Conservation (phyloP, 2,329 filamentous ascomycete species). For the Botrytis porri region DNA sequence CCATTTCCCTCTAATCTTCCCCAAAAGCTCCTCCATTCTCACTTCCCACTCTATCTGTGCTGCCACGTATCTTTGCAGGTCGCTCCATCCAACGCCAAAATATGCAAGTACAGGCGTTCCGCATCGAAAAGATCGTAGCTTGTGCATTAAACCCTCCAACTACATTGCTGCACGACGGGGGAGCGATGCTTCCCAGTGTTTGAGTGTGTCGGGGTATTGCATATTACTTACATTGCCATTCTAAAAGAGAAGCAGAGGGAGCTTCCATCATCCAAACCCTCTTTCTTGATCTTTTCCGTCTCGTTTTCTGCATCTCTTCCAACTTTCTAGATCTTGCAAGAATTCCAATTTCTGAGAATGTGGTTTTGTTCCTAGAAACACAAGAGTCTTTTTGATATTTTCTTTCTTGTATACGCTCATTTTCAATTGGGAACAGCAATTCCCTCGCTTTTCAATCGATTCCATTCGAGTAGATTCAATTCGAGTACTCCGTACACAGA, state of each 20-base stretch:
- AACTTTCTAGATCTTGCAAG: neutral
- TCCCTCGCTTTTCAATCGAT: slow-evolving; percentile 11
- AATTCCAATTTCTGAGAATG: slow-evolving; percentile 1
- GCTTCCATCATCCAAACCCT: neutral
- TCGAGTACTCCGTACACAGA: neutral
- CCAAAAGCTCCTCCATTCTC: neutral
- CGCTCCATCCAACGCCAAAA: slow-evolving; percentile 28
- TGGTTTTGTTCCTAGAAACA: neutral
- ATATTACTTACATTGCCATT: slow-evolving; percentile 11
- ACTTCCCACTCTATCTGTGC: slow-evolving; percentile 23
- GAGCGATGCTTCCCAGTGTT: slow-evolving; percentile 22
- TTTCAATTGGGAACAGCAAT: slow-evolving; percentile 19
- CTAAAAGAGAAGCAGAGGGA: slow-evolving; percentile 7
- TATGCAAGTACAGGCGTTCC: slow-evolving; percentile 32
- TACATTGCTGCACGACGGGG: slow-evolving; percentile 26
- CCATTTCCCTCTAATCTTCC: neutral
- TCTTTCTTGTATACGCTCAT: slow-evolving; percentile 17
- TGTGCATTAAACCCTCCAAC: slow-evolving; percentile 25
- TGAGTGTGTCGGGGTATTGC: slow-evolving; percentile 27
- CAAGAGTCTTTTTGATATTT: neutral
- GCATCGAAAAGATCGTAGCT: slow-evolving; percentile 28
- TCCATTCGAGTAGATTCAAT: slow-evolving; percentile 1
- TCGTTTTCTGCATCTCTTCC: slow-evolving; percentile 7
- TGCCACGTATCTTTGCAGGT: slow-evolving; percentile 36
- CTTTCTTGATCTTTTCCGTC: neutral